Conservation (phyloP, 371 early-diverging fungal species). For the Mortierella sp. region DNA sequence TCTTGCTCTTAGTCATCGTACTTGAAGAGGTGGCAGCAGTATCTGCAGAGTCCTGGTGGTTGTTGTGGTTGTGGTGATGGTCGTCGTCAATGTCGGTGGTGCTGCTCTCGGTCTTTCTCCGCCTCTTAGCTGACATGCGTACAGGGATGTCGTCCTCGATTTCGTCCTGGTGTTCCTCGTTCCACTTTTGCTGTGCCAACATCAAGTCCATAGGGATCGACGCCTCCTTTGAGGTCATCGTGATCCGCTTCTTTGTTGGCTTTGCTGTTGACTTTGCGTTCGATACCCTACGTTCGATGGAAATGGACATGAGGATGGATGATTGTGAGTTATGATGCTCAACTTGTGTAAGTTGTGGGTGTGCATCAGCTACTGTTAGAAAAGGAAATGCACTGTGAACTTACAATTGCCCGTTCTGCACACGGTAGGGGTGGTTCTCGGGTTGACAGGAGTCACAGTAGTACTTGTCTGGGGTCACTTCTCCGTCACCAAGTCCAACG, state of each 20-base stretch:
- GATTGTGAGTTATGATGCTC: neutral
- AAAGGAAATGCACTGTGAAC: conserved; percentile 24
- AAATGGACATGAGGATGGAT: neutral
- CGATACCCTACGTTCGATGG: conserved; percentile 16
- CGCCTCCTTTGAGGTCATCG: conserved; percentile 69
- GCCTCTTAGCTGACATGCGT: conserved; percentile 36
- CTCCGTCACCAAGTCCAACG: conserved; percentile 79
- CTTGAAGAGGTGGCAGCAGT: neutral
- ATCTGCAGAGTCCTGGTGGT: conserved; percentile 6
- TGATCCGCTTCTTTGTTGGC: conserved; percentile 66
- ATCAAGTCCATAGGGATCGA: conserved; percentile 64
- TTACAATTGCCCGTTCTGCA: conserved; percentile 58
- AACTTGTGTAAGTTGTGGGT: too few species aligned
- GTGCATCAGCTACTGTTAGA: too few species aligned
- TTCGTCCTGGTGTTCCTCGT: conserved; percentile 51
- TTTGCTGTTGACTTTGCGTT: conserved; percentile 30
- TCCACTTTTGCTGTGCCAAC: conserved; percentile 55
- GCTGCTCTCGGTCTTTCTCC: conserved; percentile 54
- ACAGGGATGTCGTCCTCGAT: conserved; percentile 31
- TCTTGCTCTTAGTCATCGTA: neutral
- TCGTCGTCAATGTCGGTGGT: conserved; percentile 44
- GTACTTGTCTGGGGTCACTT: conserved; percentile 84
- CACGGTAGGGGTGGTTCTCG: conserved; percentile 75
- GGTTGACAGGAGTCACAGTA: conserved; percentile 90
- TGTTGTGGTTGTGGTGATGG: conserved; percentile 17